These are phyloP conservation scores for Phytophthora boehmeriae DNA, from an alignment of 352 stramenopile genomes.

Conservation along the genomic window DNA sequence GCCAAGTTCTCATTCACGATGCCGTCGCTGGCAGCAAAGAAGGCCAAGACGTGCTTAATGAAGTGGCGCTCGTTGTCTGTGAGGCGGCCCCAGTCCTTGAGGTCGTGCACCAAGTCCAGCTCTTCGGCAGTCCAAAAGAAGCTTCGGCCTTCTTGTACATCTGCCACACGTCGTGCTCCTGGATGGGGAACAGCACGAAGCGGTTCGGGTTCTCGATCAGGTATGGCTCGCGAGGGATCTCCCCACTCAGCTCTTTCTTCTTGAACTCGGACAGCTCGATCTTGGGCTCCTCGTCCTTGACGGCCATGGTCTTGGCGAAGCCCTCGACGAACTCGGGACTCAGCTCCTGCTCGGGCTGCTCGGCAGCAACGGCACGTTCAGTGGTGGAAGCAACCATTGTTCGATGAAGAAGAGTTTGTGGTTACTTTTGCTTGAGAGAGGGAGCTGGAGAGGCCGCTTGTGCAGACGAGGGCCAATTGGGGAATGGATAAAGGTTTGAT, in stretches of 20 bases:
- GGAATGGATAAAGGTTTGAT: constrained; percentile 26
- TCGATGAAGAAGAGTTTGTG: background rate
- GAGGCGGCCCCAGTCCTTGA: constrained; percentile 95
- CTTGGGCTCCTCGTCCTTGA: constrained; percentile 32
- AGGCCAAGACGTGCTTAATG: constrained; percentile 98
- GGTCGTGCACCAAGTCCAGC: constrained; percentile 96
- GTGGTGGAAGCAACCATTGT: constrained; percentile 47
- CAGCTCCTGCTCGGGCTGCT: constrained; percentile 35
- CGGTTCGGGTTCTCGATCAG: constrained; percentile 95
- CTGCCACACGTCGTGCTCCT: constrained; percentile 97
- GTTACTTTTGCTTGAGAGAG: constrained; percentile 1
- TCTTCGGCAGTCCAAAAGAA: constrained; percentile 99
- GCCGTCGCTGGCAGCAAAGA: constrained; percentile 98
- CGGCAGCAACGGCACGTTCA: constrained; percentile 16
- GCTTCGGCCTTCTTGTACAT: constrained; percentile 99
- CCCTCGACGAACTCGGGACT: constrained; percentile 25
- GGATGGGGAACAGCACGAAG: constrained; percentile 98
- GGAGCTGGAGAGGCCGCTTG: constrained; percentile 15
- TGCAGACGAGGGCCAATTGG: constrained; percentile 32
- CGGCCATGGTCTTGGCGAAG: constrained; percentile 19
- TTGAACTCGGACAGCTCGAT: constrained; percentile 87
- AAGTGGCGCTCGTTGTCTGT: constrained; percentile 97
- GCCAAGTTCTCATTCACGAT: constrained; percentile 99
- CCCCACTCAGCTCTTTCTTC: constrained; percentile 83
- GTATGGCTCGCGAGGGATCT: constrained; percentile 91